A percentile compares a stretch with the other conserved stretches of the same genome.
phyloP scores from a whole-genome alignment of 306 rosid species.

The Senna tora region DNA sequence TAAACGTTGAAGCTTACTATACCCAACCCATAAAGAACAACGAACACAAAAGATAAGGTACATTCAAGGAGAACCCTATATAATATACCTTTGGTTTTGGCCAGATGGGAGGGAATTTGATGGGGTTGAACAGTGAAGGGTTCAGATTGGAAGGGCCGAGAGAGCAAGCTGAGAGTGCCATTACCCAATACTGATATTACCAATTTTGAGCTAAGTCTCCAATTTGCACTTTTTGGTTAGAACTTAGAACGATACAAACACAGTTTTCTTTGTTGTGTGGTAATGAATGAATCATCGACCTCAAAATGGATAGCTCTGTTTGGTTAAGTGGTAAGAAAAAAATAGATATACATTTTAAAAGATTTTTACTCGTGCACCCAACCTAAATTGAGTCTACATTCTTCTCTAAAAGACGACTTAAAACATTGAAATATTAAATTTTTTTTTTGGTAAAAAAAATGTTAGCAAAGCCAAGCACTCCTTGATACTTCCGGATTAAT shows the following conservation, averaged over 20 bases:
- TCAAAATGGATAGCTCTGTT: constrained; percentile 12
- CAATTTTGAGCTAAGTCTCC: neutral
- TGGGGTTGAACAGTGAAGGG: constrained; percentile 51
- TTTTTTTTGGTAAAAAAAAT: too few species aligned
- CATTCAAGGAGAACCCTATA: neutral
- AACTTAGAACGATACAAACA: neutral
- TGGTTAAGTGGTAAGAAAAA: neutral
- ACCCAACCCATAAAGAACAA: neutral
- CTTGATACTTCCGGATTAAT: too few species aligned
- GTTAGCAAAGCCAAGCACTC: too few species aligned
- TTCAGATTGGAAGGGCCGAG: constrained; percentile 41
- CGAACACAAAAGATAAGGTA: neutral
- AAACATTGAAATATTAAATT: too few species aligned
- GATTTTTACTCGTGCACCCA: too few species aligned
- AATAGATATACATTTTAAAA: too few species aligned
- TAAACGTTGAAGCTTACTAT: constrained; percentile 6
- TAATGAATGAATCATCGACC: constrained; percentile 12
- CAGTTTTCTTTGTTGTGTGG: constrained; percentile 28
- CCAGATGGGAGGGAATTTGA: constrained; percentile 74
- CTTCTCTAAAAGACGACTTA: too few species aligned
- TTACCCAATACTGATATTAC: constrained; percentile 3
- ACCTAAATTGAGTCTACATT: too few species aligned
- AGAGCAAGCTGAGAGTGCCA: constrained; percentile 57
- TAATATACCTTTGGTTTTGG: constrained; percentile 72
- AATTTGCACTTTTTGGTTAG: too few species aligned